Conservation (phyloP, 768 basidiomycete species). For the Coprinopsis cinerea region DNA sequence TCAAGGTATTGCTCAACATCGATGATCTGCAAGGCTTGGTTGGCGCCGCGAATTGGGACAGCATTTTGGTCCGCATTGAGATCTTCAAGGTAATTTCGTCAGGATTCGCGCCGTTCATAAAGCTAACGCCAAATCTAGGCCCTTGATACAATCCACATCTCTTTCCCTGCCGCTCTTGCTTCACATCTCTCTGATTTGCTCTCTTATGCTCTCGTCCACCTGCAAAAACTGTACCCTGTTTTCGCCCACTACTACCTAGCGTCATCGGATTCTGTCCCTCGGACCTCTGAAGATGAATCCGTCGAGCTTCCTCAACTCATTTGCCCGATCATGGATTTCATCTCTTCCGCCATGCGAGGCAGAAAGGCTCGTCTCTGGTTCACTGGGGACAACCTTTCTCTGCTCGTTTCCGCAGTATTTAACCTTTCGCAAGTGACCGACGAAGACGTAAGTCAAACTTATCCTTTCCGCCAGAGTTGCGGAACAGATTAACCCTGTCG, state of each 20-base stretch:
- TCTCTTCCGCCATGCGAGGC: slow-evolving; percentile 58
- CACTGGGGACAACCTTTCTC: slow-evolving; percentile 39
- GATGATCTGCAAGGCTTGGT: slow-evolving; percentile 61
- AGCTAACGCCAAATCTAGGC: slow-evolving; percentile 41
- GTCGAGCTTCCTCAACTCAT: slow-evolving; percentile 75
- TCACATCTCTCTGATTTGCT: slow-evolving; percentile 60
- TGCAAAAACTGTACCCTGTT: slow-evolving; percentile 50
- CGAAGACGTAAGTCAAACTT: slow-evolving; percentile 62
- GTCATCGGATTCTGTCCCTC: slow-evolving; percentile 48
- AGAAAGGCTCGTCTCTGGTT: slow-evolving; percentile 67
- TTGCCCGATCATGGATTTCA: slow-evolving; percentile 76
- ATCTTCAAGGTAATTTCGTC: slow-evolving; percentile 65
- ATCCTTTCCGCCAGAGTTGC: background rate
- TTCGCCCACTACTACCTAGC: slow-evolving; percentile 61
- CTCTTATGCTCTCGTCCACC: slow-evolving; percentile 49
- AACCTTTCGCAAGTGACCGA: slow-evolving; percentile 81
- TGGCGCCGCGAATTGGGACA: slow-evolving; percentile 69
- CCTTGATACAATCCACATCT: slow-evolving; percentile 69
- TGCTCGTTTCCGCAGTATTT: slow-evolving; percentile 52
- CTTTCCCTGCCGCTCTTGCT: slow-evolving; percentile 72
- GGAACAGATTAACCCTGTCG: slow-evolving; percentile 4
- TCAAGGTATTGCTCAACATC: slow-evolving; percentile 65
- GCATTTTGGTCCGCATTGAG: slow-evolving; percentile 71
- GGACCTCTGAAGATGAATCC: slow-evolving; percentile 67
- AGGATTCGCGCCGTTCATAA: background rate